Conservation (phyloP, 2,329 filamentous ascomycete species). For the Botrytis pseudocinerea region DNA sequence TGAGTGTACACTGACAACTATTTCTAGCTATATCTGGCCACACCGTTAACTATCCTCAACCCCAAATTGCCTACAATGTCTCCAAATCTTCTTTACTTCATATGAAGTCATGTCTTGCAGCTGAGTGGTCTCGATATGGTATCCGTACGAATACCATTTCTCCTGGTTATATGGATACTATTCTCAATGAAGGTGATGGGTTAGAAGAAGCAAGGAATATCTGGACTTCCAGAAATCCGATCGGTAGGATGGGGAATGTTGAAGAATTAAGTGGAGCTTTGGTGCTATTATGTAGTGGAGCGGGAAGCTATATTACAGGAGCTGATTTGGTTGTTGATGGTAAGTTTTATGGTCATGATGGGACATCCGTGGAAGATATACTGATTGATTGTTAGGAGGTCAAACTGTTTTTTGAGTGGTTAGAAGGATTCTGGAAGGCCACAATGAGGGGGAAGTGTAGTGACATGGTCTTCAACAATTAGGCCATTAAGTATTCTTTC, state of each 20-base stretch:
- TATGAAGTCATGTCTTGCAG: constrained; percentile 64
- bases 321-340: constrained; percentile 35
- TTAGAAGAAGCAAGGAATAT: constrained; percentile 53
- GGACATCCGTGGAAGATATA: background rate
- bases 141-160: constrained; percentile 70
- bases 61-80: constrained; percentile 71
- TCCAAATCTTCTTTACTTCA: constrained; percentile 67
- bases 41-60: constrained; percentile 54
- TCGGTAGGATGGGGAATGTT: constrained; percentile 64
- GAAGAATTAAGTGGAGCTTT: constrained; percentile 64
- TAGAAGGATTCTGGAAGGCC: too few species aligned
- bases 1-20: background rate
- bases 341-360: background rate
- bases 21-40: constrained; percentile 69
- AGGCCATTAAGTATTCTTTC: background rate
- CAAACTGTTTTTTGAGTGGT: constrained; percentile 9
- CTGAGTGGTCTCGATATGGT: constrained; percentile 71
- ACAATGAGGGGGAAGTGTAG: too few species aligned
- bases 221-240: constrained; percentile 61
- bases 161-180: constrained; percentile 69
- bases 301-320: constrained; percentile 63
- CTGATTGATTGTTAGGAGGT: background rate
- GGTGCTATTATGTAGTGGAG: constrained; percentile 59
- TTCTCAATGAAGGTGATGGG: constrained; percentile 63
- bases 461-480: background rate